Evolutionary conservation across 2,329 filamentous ascomycete genomes (phyloP), one percentile per base, ranked within the genome.

Genomic region (Aspergillus fumigatus): DNA sequence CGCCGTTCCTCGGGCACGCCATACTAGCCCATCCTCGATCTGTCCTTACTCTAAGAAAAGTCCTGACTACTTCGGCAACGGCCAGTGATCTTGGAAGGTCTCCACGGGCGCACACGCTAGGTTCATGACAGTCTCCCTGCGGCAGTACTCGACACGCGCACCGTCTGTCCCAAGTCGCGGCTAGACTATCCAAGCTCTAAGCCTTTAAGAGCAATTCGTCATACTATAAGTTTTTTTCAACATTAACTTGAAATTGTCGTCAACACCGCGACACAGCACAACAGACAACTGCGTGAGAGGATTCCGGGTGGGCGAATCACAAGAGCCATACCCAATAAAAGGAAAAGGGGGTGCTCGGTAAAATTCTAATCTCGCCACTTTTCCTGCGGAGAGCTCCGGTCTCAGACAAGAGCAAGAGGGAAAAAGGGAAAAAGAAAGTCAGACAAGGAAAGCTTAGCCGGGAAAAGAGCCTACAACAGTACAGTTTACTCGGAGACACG

Each of bases 1-100:
- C 64, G 66, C 61, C 65, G 61, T 69, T 69, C 65, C 65, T 70
- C 64, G 67, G 67, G 65, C 67, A 71, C 67, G 67, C 67, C 68
- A 71, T 68, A 51, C 56, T 61, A 60, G 59, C 55, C 58, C 59
- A 53, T 56, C 60, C 57, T 61, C 14, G 51, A 47, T 56, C 59
- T 60, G 58, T 55, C 53, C 59, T 21, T 43, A 43, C 40, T 21
- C 59, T 58, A 6, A 14, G 11, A 14, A 57, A 48, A 51, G 26
- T 55, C 41, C 55, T 53, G 51, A 51, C 56, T 60, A 54, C 59
- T 55, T 38, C 62, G 62, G 57, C 58, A 50, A 57, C 52, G 55
- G 55, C 64, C 62, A 64, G 60, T 64, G 64, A 70, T 68, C 66
- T 68, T 68, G 62, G 63, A 62, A 64, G 54, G 64, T 69, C 62